These are phyloP conservation scores for Stephania yunnanensis DNA, from an alignment of 164 flowering plant species.

Conservation along the genomic window DNA sequence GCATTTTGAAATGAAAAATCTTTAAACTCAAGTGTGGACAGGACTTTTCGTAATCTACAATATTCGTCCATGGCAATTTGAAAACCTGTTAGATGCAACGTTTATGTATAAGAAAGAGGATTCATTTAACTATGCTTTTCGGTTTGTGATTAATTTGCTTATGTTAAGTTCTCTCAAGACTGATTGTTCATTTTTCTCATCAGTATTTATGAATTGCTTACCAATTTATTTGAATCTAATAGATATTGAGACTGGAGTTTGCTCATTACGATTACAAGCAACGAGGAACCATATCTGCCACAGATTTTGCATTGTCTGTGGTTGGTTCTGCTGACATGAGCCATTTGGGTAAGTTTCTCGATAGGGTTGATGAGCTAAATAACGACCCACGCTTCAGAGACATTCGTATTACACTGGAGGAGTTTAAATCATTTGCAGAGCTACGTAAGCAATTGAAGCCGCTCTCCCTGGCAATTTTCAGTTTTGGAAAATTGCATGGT, in stretches of 20 bases:
- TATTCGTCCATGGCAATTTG: no score
- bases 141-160: background rate
- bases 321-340: constrained; percentile 91
- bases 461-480: constrained; percentile 73
- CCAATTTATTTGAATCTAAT: constrained; percentile 11
- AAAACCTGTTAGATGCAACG: no score
- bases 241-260: constrained; percentile 84
- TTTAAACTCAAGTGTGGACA: no score
- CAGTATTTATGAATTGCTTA: background rate
- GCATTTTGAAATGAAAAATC: no score
- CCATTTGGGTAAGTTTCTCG: constrained; percentile 57
- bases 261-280: constrained; percentile 75
- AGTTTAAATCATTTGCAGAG: constrained; percentile 74
- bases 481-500: constrained; percentile 72
- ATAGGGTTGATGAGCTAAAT: constrained; percentile 55
- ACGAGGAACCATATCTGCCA: constrained; percentile 71
- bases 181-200: background rate
- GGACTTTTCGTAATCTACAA: no score
- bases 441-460: constrained; percentile 58
- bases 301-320: constrained; percentile 90
- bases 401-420: constrained; percentile 58
- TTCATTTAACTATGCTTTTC: background rate
- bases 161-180: background rate
- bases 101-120: no score
- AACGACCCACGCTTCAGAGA: constrained; percentile 41